phyloP scores from a whole-genome alignment of 176 grass and related monocot genomes.

The Pontederia paniculata region DNA sequence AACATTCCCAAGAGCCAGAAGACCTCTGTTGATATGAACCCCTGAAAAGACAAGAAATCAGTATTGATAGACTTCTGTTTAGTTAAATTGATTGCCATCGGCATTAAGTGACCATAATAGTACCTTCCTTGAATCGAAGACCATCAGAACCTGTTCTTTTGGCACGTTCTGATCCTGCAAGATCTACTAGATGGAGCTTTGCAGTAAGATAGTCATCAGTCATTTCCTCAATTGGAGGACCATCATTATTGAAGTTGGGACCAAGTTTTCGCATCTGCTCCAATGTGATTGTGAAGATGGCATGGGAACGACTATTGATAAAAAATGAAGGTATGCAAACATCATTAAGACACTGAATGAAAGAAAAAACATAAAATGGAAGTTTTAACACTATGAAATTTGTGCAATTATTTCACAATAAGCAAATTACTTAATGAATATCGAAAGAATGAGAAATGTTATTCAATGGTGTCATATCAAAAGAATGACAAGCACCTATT shows the following conservation, averaged over 20 bases:
- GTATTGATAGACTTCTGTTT: neutral
- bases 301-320: slow-evolving; percentile 92
- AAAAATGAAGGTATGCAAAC: neutral
- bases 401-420: neutral
- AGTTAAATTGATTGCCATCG: neutral
- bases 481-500: too few relatives aligned
- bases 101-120: slow-evolving; percentile 6
- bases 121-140: slow-evolving; percentile 98
- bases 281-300: slow-evolving; percentile 99
- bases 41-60: slow-evolving; percentile 35
- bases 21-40: slow-evolving; percentile 98
- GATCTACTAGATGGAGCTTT: slow-evolving; percentile 92
- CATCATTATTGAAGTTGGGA: slow-evolving; percentile 46
- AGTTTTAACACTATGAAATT: neutral
- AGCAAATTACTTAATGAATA: too few relatives aligned
- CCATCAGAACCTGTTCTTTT: slow-evolving; percentile 95
- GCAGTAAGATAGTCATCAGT: slow-evolving; percentile 94
- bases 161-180: slow-evolving; percentile 91
- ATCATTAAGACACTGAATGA: neutral
- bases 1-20: slow-evolving; percentile 91
- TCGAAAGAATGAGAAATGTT: too few relatives aligned
- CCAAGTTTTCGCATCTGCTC: slow-evolving; percentile 98
- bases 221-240: slow-evolving; percentile 62
- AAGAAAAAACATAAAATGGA: neutral
- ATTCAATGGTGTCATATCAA: too few relatives aligned